Base-by-base conservation (phyloP, 768 basidiomycete species). In the Mycena pura region DNA sequence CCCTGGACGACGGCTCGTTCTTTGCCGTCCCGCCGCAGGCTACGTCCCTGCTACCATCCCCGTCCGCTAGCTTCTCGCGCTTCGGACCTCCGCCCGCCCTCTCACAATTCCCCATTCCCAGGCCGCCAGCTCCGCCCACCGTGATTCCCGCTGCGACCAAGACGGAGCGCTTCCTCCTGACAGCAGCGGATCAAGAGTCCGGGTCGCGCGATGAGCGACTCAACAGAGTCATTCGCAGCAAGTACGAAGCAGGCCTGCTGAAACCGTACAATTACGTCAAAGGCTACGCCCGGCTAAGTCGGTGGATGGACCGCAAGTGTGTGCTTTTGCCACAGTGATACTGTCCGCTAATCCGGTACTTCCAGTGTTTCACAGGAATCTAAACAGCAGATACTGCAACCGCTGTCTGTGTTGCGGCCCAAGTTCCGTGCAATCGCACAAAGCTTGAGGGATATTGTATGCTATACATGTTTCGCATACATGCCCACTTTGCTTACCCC, bases 181-280 rank as follows among this genome's bases (percentile, higher is more conserved):
- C 93, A 0, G 96, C 96, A 4, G 96, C 96, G 0, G 96, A 98
- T 74, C 96, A 97, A 69, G 92, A 91, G 53, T 86, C 91, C 1
- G 96, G 96, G 0, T 91, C 94, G 22, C 82, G 96, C 40, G 92
- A 96, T 67, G 93, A 96, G 66, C 87, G 96, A 1, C 76, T 99
- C 49, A 92, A 90, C 66, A 84, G 92, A 58, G 96, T 98, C 65
- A 99, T 98, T 66, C 85, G 91, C 66, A 94, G 92, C 69, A 99
- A 98, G 76, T 98, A 97, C 75, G 96, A 99, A 70, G 96, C 96
- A 3, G 96, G 96, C 0, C 74, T 99, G 40, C 77, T 98, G 65
- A 95, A 93, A 70, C 96, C 96, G 3, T 97, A 96, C 69, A 96
- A 98, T 75, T 97, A 98, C 67, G 94, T 95, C 48, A 95, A 95